phyloP scores from a whole-genome alignment of 2,329 filamentous ascomycete species.

The Endocalyx cinctus region DNA sequence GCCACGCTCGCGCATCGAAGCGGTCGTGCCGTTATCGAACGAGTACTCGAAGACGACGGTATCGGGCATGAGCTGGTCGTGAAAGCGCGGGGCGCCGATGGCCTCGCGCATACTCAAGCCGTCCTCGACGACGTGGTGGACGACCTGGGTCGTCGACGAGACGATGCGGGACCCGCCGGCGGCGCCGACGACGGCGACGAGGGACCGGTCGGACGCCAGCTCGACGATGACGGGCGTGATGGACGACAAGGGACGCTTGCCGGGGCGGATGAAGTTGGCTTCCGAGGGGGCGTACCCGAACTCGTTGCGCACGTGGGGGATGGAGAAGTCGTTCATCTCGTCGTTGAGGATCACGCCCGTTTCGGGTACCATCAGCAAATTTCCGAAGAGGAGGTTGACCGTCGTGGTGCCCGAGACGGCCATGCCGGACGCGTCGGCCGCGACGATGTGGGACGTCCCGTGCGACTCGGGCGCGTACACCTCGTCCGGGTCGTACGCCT shows the following conservation, averaged over 20 bases:
- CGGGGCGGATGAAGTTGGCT: conserved; percentile 74
- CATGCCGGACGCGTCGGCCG: conserved; percentile 68
- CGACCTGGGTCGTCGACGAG: conserved; percentile 68
- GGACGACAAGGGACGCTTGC: conserved; percentile 79
- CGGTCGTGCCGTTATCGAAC: conserved; percentile 62
- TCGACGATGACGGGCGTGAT: conserved; percentile 76
- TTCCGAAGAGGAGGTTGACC: conserved; percentile 82
- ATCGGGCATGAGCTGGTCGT: conserved; percentile 79
- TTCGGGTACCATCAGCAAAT: conserved; percentile 70
- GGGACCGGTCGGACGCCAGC: conserved; percentile 39
- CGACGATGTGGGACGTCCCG: conserved; percentile 69
- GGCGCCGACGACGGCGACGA: conserved; percentile 68
- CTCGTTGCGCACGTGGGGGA: conserved; percentile 70
- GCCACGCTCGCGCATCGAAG: conserved; percentile 57
- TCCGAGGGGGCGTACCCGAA: conserved; percentile 81
- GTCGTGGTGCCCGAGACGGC: conserved; percentile 82
- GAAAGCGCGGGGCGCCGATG: conserved; percentile 63
- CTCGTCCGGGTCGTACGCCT: conserved; percentile 66
- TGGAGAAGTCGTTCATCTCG: conserved; percentile 78
- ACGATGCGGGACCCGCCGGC: conserved; percentile 83
- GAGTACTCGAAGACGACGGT: conserved; percentile 60
- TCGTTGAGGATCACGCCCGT: conserved; percentile 78
- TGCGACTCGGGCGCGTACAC: conserved; percentile 65
- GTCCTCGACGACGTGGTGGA: conserved; percentile 69
- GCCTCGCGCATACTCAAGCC: conserved; percentile 55